A percentile compares a stretch with the other conserved stretches of the same genome.
These are phyloP conservation scores for Macrocybe sp. DNA, from an alignment of 1,284 basidiomycete genomes.

Conservation along the genomic window DNA sequence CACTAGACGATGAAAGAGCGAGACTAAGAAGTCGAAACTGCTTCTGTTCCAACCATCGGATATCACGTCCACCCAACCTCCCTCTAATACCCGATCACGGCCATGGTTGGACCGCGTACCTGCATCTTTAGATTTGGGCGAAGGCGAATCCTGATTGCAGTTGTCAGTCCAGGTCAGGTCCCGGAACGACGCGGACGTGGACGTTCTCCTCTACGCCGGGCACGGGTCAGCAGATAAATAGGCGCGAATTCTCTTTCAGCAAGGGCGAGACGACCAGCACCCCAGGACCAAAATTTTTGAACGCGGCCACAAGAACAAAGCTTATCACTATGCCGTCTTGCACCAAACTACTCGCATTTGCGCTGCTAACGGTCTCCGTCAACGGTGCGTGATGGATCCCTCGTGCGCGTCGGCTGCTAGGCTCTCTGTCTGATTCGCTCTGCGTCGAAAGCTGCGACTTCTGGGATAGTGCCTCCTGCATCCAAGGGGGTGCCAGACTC, in stretches of 20 bases:
- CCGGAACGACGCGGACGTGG: slow-evolving; percentile 4
- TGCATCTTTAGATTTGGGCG: slow-evolving; percentile 5
- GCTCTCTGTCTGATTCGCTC: background rate
- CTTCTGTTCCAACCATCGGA: too few species aligned
- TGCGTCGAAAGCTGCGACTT: slow-evolving; percentile 1
- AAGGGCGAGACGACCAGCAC: background rate
- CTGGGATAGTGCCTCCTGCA: slow-evolving; percentile 5
- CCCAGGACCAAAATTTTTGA: background rate
- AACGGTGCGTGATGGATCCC: slow-evolving; percentile 1
- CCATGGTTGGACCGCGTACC: slow-evolving; percentile 8
- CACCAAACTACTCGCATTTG: slow-evolving; percentile 5
- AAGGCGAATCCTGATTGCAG: slow-evolving; percentile 1
- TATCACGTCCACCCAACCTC: background rate
- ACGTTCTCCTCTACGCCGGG: background rate
- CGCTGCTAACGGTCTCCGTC: slow-evolving; percentile 7
- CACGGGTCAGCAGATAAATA: slow-evolving; percentile 1
- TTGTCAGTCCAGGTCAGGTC: slow-evolving; percentile 5
- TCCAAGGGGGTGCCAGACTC: slow-evolving; percentile 19
- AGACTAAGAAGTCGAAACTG: too few species aligned
- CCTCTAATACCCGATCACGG: slow-evolving; percentile 12
- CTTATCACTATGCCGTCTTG: slow-evolving; percentile 5
- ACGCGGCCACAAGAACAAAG: background rate
- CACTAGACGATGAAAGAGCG: too few species aligned
- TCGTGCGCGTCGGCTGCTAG: background rate
- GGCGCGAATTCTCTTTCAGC: background rate